phyloP scores from a whole-genome alignment of 2,329 filamentous ascomycete species.

The Ophiostoma sp. region DNA sequence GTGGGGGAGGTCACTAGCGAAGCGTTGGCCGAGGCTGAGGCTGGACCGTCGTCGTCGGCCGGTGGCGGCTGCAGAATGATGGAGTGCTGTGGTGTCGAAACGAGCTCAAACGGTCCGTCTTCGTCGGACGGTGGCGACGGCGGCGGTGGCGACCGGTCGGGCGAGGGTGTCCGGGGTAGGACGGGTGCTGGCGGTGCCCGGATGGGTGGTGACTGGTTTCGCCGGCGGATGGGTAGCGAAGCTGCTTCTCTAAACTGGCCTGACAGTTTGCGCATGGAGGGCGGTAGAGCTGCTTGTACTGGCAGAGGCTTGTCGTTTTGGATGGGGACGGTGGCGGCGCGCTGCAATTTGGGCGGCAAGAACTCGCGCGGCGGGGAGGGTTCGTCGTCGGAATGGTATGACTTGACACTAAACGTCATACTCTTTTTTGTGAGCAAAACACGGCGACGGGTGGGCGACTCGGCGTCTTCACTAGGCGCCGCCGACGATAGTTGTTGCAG shows the following conservation, averaged over 20 bases:
- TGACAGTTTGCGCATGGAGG: constrained; percentile 16
- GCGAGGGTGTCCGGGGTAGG: constrained; percentile 20
- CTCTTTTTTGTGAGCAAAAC: constrained; percentile 26
- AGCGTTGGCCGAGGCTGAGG: constrained; percentile 5
- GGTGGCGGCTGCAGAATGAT: constrained; percentile 19
- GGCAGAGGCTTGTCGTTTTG: constrained; percentile 7
- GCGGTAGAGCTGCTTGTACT: not conserved
- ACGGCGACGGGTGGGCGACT: constrained; percentile 25
- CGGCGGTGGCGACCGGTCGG: constrained; percentile 21
- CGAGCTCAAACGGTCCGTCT: constrained; percentile 10
- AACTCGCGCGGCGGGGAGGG: constrained; percentile 10
- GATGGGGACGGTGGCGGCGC: constrained; percentile 7
- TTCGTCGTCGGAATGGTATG: constrained; percentile 28
- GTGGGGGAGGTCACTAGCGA: constrained; percentile 42
- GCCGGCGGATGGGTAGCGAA: constrained; percentile 7
- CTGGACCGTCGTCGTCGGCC: not conserved
- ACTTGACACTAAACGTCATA: constrained; percentile 28
- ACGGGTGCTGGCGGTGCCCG: not conserved
- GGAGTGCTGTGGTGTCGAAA: constrained; percentile 22
- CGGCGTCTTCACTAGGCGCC: constrained; percentile 17
- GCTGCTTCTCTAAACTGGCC: constrained; percentile 4
- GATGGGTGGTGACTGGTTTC: constrained; percentile 24
- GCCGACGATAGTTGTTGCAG: constrained; percentile 10
- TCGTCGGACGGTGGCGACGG: constrained; percentile 2
- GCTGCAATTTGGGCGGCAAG: not conserved